These are phyloP conservation scores for Brassica incana DNA, from an alignment of 345 rosid genomes.

Conservation along the genomic window DNA sequence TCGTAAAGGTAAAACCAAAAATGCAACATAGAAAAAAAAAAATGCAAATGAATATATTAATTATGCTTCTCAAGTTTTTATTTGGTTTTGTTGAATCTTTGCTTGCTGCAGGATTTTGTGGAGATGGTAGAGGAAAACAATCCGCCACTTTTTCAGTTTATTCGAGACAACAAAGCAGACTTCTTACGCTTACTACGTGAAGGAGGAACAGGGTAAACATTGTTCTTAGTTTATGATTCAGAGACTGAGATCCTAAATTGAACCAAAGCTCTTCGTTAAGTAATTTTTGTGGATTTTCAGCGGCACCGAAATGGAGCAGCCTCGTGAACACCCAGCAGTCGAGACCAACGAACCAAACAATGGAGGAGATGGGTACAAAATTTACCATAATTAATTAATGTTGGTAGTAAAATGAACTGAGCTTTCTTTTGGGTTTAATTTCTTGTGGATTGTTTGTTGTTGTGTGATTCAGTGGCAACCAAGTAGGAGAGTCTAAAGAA, in stretches of 20 bases:
- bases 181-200: not conserved
- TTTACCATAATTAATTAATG: not conserved
- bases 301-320: not conserved
- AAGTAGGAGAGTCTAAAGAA: not conserved
- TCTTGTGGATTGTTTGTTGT: not conserved
- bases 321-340: not conserved
- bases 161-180: not conserved
- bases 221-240: not conserved
- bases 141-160: not conserved
- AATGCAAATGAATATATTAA: not conserved
- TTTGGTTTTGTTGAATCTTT: not conserved
- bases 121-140: not conserved
- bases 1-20: conserved; percentile 29
- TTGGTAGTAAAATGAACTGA: not conserved
- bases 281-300: not conserved
- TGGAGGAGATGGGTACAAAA: not conserved
- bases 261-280: not conserved
- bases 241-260: not conserved
- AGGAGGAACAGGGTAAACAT: not conserved
- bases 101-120: not conserved
- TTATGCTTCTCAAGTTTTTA: too few species aligned
- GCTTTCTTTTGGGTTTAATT: not conserved
- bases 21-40: not conserved
- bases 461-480: conserved; percentile 6
- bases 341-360: not conserved